Conservation (phyloP, 2,329 filamentous ascomycete genomes). For the Sclerotinia borealis region DNA sequence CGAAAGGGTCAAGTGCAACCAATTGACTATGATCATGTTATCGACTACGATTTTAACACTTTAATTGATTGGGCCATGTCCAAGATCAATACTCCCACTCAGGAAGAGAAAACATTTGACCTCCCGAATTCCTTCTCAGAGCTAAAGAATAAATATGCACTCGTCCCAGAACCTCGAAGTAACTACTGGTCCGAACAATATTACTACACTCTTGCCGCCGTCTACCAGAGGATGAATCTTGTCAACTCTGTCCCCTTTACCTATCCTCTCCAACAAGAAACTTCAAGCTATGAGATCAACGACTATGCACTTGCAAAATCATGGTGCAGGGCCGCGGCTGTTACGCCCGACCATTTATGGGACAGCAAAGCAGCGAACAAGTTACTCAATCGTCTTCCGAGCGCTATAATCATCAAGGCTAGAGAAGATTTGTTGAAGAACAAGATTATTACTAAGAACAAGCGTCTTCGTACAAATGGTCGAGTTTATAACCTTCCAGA, state of each 20-base stretch:
- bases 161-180: constrained; percentile 17
- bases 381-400: constrained; percentile 36
- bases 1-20: constrained; percentile 52
- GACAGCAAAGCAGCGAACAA: constrained; percentile 42
- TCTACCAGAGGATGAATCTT: constrained; percentile 27
- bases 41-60: constrained; percentile 61
- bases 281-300: constrained; percentile 19
- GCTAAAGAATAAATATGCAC: constrained; percentile 39
- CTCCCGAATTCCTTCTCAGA: constrained; percentile 43
- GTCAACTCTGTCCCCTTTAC: constrained; percentile 42
- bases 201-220: constrained; percentile 47
- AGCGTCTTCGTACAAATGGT: constrained; percentile 53
- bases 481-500: constrained; percentile 42
- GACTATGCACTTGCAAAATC: constrained; percentile 44
- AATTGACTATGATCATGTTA: constrained; percentile 57
- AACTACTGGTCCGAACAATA: constrained; percentile 28
- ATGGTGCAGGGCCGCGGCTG: constrained; percentile 54
- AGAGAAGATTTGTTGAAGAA: constrained; percentile 20
- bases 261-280: constrained; percentile 25
- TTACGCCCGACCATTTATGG: constrained; percentile 46
- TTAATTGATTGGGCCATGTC: constrained; percentile 60
- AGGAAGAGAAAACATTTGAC: constrained; percentile 39
- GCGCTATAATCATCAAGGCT: constrained; percentile 19
- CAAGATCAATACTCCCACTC: constrained; percentile 31
- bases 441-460: constrained; percentile 48